Base-by-base conservation (phyloP, 768 basidiomycete species). In the Pleurotus cornucopiae region DNA sequence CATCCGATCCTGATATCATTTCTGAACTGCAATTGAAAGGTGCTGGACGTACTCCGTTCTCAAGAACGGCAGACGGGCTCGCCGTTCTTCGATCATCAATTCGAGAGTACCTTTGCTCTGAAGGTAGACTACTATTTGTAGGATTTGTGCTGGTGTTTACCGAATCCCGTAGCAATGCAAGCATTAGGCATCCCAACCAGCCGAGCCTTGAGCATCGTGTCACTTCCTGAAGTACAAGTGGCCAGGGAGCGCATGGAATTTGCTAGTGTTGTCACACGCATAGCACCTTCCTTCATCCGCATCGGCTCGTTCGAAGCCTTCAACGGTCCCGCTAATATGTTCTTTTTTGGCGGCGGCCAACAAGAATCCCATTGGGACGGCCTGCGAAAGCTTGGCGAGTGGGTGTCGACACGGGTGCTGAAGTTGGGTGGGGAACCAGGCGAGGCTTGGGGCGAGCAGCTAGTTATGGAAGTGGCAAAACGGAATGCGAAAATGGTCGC, bases 21-120 rank as follows among this genome's bases (percentile, higher is more conserved):
- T 89, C 86, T 63, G 97, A 99, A 64, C 76, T 99, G 6, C 97
- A 98, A 69, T 81, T 99, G 61, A 99, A 98, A 68, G 97, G 97
- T 1, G 83, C 88, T 0, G 97, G 97, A 0, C 79, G 97, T 9
- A 98, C 96, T 1, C 95, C 97, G 0, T 98, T 95, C 72, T 91
- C 92, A 0, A 81, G 97, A 21, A 81, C 78, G 51, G 96, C 97
- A 2, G 97, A 98, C 68, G 97, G 97, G 0, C 78, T 99, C 14
- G 97, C 97, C 0, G 96, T 98, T 2, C 71, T 94, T n/a, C 86
- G 97, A 23, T 94, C 92, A 41, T 95, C 93, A 4, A 86, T 98
- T 25, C 86, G 96, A 46, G 97, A 98, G 72, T 98, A 86, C 63
- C 82, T 98, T 6, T 89, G 92, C 43, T 89, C 92, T 2, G 96